Percentiles rank a stretch among this genome's conserved stretches.
These are phyloP conservation scores for Trichoderma reesei DNA, from an alignment of 495 filamentous ascomycete genomes.

Conservation along the genomic window DNA sequence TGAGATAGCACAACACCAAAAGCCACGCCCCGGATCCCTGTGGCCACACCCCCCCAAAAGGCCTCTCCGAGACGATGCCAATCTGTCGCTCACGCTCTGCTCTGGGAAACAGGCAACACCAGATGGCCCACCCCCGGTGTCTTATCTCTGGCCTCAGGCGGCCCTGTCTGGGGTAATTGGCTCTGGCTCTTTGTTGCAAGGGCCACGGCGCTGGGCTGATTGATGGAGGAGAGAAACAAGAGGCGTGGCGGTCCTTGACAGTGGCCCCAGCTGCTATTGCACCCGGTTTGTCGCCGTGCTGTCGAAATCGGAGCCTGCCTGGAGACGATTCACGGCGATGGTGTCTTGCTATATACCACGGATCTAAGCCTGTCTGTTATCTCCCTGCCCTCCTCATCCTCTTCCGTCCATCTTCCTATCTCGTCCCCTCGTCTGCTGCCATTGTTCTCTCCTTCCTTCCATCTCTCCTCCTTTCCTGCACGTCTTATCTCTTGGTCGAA, in stretches of 20 bases:
- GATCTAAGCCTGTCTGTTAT: conserved; percentile 3
- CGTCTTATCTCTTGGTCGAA: conserved; percentile 7
- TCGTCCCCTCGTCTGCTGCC: not conserved
- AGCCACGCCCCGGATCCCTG: not conserved
- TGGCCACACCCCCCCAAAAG: not conserved
- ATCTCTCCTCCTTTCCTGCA: conserved; percentile 4
- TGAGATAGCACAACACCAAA: not conserved
- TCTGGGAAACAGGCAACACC: not conserved
- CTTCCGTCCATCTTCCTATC: conserved; percentile 4
- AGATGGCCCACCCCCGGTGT: not conserved
- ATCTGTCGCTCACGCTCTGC: not conserved
- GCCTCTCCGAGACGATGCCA: not conserved
- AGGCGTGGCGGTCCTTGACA: conserved; percentile 6
- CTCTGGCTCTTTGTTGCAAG: not conserved
- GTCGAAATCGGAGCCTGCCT: conserved; percentile 4
- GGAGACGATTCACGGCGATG: not conserved
- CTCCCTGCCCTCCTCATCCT: not conserved
- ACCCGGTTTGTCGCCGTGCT: not conserved
- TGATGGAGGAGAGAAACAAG: not conserved
- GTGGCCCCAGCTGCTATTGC: not conserved
- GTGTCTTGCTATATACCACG: not conserved
- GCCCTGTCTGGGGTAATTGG: conserved; percentile 3
- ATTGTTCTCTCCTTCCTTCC: not conserved
- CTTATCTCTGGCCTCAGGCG: conserved; percentile 2
- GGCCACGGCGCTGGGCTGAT: not conserved